Base-by-base conservation (phyloP, 306 rosid species). In the Fragaria vesca region DNA sequence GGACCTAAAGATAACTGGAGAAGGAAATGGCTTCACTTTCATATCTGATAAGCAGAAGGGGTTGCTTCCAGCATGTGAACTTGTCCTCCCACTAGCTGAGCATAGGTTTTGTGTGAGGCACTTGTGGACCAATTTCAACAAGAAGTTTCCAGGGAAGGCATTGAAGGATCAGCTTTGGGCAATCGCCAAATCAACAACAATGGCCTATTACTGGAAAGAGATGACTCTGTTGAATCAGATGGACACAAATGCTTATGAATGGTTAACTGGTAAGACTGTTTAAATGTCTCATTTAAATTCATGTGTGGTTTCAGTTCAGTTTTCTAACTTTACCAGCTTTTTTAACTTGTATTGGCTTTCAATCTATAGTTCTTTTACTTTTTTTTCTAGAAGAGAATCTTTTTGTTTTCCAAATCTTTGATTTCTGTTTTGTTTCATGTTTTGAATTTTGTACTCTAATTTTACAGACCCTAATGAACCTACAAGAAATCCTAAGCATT, bases 71-170 rank as follows among this genome's bases (percentile, higher is more conserved):
- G 69, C 43, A 6, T 30, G 2, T 63, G 42, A 32, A 4, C 0
- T 1, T 0, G 42, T 63, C 0, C 0, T 63, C 1, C 42, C 69
- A 4, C 40, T 28, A 4, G n/a, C 11, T 0, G 10, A 28, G 1
- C 68, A 63, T 0, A 63, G 43, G 1, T 63, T 63, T 32, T 63
- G 24, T 24, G 24, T 24, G 24, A 24, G 24, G 24, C 24, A 24
- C 24, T 24, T 24, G 24, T 24, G 24, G 24, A 24, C 69, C 0
- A 62, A 62, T 9, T 62, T 28, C 10, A 62, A 62, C 43, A 30
- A 26, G 17, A 3, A 12, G 1, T 15, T 3, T 48, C 20, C 1
- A 13, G 20, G 20, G 0, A 15, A 48, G 0, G 6, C 1, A 5
- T 48, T 48, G 6, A 48, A 48, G 54, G 54, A 48, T 15, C 54